Evolutionary conservation across 2,329 filamentous ascomycete species (phyloP).

Genomic region (Thyridium curvatum): DNA sequence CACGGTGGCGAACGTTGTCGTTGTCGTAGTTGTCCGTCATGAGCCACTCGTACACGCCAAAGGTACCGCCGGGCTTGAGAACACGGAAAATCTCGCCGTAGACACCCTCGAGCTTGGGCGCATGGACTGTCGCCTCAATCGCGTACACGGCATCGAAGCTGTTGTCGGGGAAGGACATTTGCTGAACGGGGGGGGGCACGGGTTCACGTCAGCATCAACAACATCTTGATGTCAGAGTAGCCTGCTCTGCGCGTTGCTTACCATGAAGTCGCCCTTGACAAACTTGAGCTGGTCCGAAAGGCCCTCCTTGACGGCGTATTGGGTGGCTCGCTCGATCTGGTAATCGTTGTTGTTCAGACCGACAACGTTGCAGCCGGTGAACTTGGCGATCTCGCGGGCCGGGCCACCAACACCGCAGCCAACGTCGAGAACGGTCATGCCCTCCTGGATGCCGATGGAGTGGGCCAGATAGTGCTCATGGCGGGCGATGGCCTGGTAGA

Average conservation of each 20-base stretch:
- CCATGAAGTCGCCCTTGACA: slow-evolving; percentile 97
- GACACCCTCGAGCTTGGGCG: slow-evolving; percentile 81
- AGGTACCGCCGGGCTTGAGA: slow-evolving; percentile 90
- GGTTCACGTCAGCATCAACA: slow-evolving; percentile 5
- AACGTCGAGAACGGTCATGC: slow-evolving; percentile 89
- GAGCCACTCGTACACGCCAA: slow-evolving; percentile 98
- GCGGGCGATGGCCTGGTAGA: slow-evolving; percentile 85
- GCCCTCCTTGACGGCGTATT: slow-evolving; percentile 76
- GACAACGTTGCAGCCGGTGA: slow-evolving; percentile 81
- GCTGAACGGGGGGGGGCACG: slow-evolving; percentile 35
- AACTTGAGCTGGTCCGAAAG: slow-evolving; percentile 75
- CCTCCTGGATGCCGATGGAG: slow-evolving; percentile 77
- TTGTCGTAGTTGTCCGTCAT: slow-evolving; percentile 97
- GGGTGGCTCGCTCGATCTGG: slow-evolving; percentile 89
- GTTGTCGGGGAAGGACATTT: slow-evolving; percentile 93
- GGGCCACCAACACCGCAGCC: slow-evolving; percentile 96
- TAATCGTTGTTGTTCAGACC: slow-evolving; percentile 99
- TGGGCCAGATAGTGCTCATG: slow-evolving; percentile 97
- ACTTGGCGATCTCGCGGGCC: slow-evolving; percentile 92
- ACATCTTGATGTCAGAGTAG: too few species aligned
- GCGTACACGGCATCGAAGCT: slow-evolving; percentile 93
- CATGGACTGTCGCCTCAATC: slow-evolving; percentile 95
- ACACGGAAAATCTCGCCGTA: slow-evolving; percentile 94
- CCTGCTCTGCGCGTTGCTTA: too few species aligned
- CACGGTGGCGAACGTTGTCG: slow-evolving; percentile 75